Evolutionary conservation across 2,329 filamentous ascomycete species (phyloP).

Genomic region (Talaromyces pinophilus): DNA sequence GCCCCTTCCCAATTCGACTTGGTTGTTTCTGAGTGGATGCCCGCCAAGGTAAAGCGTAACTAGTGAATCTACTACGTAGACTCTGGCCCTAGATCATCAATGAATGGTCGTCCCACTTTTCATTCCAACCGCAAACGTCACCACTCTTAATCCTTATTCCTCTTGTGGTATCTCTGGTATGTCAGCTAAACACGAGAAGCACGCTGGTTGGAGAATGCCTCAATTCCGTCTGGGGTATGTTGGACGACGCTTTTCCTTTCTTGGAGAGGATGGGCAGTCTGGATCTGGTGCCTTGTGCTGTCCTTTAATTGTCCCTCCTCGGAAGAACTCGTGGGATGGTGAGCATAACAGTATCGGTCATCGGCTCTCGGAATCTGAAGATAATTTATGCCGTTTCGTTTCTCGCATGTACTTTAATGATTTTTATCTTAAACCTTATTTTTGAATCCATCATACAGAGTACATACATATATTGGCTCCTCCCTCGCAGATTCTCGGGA

Average conservation of each 20-base stretch:
- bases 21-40: background rate
- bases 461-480: background rate
- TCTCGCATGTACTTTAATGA: no score
- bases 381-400: background rate
- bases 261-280: background rate
- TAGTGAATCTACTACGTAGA: background rate
- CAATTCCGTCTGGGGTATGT: background rate
- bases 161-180: background rate
- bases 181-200: background rate
- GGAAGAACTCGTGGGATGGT: background rate
- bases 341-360: background rate
- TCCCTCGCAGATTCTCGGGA: background rate
- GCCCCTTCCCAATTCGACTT: background rate
- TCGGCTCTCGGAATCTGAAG: background rate
- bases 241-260: constrained; percentile 1
- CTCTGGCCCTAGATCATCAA: background rate
- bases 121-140: constrained; percentile 12
- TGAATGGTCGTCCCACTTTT: background rate
- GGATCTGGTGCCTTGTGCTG: background rate
- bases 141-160: background rate
- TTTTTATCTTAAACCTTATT: background rate
- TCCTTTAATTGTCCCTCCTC: background rate
- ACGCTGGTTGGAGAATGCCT: constrained; percentile 8
- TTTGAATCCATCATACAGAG: background rate
- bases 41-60: background rate